A percentile compares a stretch with the other conserved stretches of the same genome.
Conservation (phyloP, 306 rosid species). For the Cicer yamashitae region DNA sequence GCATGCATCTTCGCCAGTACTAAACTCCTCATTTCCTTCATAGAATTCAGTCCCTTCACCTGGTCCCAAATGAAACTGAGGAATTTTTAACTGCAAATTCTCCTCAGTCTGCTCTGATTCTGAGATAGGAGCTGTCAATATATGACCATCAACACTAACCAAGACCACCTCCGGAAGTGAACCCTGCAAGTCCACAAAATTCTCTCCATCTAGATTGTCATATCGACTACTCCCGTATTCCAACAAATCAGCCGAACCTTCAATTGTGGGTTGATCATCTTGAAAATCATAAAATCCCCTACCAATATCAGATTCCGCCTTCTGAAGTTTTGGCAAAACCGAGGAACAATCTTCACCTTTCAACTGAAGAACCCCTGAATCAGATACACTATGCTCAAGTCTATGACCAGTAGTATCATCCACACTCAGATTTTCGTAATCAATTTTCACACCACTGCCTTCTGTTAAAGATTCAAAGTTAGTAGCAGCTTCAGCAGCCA, state of each 20-base stretch:
- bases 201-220: conserved; percentile 62
- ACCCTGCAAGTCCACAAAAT: conserved; percentile 60
- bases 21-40: conserved; percentile 66
- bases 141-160: conserved; percentile 91
- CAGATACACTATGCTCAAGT: conserved; percentile 66
- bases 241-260: conserved; percentile 63
- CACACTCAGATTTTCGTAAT: conserved; percentile 30
- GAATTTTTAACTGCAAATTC: conserved; percentile 66
- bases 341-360: conserved; percentile 47
- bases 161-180: conserved; percentile 72
- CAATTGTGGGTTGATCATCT: conserved; percentile 70
- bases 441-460: conserved; percentile 38
- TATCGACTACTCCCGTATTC: conserved; percentile 60
- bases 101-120: conserved; percentile 69
- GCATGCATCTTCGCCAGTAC: conserved; percentile 66
- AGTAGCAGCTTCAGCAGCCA: conserved; percentile 39
- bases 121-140: conserved; percentile 81
- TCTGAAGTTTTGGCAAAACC: conserved; percentile 44
- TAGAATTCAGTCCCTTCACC: conserved; percentile 73
- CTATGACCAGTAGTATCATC: conserved; percentile 44
- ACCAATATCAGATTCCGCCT: conserved; percentile 58
- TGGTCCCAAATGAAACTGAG: conserved; percentile 89
- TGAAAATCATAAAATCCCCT: conserved; percentile 67
- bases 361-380: conserved; percentile 55
- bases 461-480: conserved; percentile 40